Evolutionary conservation across 352 stramenopile species (phyloP), one percentile per base, ranked within the genome.

Genomic region (Pythium insidiosum): DNA sequence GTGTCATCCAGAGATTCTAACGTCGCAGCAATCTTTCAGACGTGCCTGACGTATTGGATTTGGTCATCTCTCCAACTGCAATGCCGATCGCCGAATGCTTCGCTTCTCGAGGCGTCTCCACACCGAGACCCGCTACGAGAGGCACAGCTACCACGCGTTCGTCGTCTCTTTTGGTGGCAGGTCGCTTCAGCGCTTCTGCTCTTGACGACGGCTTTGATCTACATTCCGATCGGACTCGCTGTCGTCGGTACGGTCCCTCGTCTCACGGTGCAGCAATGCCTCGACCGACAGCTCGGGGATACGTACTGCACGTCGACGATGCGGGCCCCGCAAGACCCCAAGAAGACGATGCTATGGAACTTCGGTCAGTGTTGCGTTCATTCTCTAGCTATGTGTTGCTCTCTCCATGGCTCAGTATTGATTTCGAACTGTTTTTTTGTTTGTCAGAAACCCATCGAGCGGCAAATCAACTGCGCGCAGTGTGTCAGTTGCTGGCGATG

Each of bases 381-480:
- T n/a, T n/a, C n/a, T n/a, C n/a, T n/a, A n/a, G n/a, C n/a, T n/a
- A 15, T 13, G 22, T 40, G 6, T 15, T n/a, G 19, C 15, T 18
- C 4, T 5, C 10, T 6, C 3, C 5, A 11, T 40, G 9, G 20
- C 29, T 33, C 18, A 40, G 10, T 6, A 6, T 5, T 12, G 22
- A 19, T 48, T 30, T 34, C 3, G 21, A 21, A n/a, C n/a, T n/a
- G n/a, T n/a, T n/a, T n/a, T n/a, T n/a, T 5, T 44, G 36, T 30
- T 39, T 25, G 50, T 7, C 29, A 70, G 50, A 74, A 41, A 53
- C 62, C 31, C 34, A 56, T 15, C 33, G 41, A 6, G 35, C 43
- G 2, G 42, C 66, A 6, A 76, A 80, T 39, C 71, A 84, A 43
- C 55, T 78, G 48, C 70, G 70, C 9, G 67, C 70, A 0, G 67